Conservation (phyloP, 257 asterid genomes). For the Rehmannia glutinosa region DNA sequence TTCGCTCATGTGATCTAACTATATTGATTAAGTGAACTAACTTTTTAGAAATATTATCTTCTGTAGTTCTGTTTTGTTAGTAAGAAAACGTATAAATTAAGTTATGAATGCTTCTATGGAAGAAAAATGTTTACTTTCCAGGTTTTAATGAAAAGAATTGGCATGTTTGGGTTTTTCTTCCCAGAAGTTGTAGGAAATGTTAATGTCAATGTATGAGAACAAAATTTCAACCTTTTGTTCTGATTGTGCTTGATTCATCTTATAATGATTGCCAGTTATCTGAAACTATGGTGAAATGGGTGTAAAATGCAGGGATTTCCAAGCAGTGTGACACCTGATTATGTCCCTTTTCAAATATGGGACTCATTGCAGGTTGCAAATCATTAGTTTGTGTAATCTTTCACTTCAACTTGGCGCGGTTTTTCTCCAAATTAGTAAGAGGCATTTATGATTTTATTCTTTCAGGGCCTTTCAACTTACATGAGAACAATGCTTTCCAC, state of each 20-base stretch:
- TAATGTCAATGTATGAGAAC: not conserved
- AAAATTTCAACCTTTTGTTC: not conserved
- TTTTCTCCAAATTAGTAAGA: not conserved
- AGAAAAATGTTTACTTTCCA: conserved; percentile 7
- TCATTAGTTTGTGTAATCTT: not conserved
- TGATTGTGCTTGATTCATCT: not conserved
- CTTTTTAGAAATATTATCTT: not conserved
- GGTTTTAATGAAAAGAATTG: not conserved
- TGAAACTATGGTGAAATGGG: too few relatives aligned
- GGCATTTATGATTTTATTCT: not conserved
- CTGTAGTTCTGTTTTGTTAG: not conserved
- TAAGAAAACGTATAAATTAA: not conserved
- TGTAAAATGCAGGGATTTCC: conserved; percentile 80
- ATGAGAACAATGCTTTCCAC: conserved; percentile 94
- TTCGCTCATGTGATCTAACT: not conserved
- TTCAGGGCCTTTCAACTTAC: conserved; percentile 95
- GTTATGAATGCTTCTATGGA: not conserved
- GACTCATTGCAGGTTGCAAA: conserved; percentile 78
- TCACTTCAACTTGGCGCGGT: not conserved
- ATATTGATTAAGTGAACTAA: not conserved
- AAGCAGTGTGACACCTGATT: conserved; percentile 86
- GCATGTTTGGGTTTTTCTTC: not conserved
- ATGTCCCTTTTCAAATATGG: conserved; percentile 86
- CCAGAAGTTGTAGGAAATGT: not conserved
- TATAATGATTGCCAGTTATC: not conserved